Evolutionary conservation across 1,284 basidiomycete species (phyloP).

Genomic region (Heterobasidion parviporum): DNA sequence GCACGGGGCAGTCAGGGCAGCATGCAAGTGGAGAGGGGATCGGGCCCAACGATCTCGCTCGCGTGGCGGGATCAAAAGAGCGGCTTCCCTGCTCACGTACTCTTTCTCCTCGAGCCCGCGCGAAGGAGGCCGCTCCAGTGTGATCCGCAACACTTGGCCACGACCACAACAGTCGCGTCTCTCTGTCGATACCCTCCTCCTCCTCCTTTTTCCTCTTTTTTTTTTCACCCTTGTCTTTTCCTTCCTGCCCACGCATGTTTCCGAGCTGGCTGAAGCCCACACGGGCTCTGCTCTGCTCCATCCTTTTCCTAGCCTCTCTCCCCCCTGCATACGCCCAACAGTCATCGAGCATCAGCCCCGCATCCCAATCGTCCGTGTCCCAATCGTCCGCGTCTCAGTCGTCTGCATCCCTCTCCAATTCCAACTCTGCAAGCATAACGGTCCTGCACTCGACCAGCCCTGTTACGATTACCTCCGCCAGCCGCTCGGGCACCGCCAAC

Average conservation of each 20-base stretch:
- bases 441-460: conserved; percentile 42
- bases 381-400: conserved; percentile 15
- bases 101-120: too few relatives aligned
- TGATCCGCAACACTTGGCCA: not conserved
- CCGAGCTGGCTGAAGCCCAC: conserved; percentile 8
- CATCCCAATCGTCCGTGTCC: not conserved
- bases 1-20: not conserved
- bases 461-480: conserved; percentile 37
- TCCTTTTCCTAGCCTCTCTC: conserved; percentile 10
- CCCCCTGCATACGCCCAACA: not conserved
- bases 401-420: conserved; percentile 8
- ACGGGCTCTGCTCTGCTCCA: conserved; percentile 1
- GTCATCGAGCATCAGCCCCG: not conserved
- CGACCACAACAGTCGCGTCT: not conserved
- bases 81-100: not conserved
- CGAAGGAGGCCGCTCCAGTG: too few relatives aligned
- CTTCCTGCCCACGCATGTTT: conserved; percentile 10
- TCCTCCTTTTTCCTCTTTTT: not conserved
- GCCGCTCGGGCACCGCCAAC: conserved; percentile 37
- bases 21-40: not conserved
- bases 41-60: not conserved
- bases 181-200: not conserved
- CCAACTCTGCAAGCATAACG: conserved; percentile 22
- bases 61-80: not conserved
- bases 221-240: not conserved